phyloP scores from a whole-genome alignment of 768 basidiomycete genomes.

The Tricholoma saponaceum region DNA sequence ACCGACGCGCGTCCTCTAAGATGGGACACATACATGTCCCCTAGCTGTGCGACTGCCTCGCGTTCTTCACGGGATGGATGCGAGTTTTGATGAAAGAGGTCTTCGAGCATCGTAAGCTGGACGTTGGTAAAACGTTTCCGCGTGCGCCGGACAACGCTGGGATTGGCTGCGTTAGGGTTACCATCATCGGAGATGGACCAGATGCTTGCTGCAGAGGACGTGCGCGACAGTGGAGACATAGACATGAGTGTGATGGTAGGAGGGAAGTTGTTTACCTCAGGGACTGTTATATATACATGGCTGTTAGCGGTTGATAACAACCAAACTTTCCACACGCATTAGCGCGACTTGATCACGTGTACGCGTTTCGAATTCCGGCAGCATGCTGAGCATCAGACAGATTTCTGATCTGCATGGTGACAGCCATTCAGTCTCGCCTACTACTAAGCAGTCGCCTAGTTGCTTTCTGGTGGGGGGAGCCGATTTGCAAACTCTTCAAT shows the following conservation, averaged over 20 bases:
- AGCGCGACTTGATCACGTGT: constrained; percentile 18
- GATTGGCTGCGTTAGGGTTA: constrained; percentile 24
- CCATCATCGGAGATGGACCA: constrained; percentile 45
- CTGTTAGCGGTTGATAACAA: constrained; percentile 17
- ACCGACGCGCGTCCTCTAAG: constrained; percentile 6
- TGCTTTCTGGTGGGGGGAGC: no score
- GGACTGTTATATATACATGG: constrained; percentile 16
- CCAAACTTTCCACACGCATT: constrained; percentile 18
- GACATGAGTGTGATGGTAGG: constrained; percentile 8
- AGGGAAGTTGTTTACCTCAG: constrained; percentile 9
- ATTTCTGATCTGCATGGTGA: no score
- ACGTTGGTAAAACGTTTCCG: constrained; percentile 66
- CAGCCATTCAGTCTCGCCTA: no score
- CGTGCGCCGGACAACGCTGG: constrained; percentile 47
- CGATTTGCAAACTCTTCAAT: no score
- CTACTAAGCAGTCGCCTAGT: no score
- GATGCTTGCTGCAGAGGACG: constrained; percentile 53
- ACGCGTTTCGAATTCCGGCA: constrained; percentile 5
- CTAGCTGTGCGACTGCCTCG: constrained; percentile 55
- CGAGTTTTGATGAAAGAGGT: constrained; percentile 66
- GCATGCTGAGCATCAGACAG: no score
- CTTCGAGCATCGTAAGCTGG: constrained; percentile 70
- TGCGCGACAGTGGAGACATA: constrained; percentile 32
- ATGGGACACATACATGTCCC: constrained; percentile 54
- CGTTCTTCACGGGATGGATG: constrained; percentile 76